Evolutionary conservation across 2,329 filamentous ascomycete species (phyloP), one percentile per base, ranked within the genome.

Genomic region (Parasarocladium wereldwijsianum): DNA sequence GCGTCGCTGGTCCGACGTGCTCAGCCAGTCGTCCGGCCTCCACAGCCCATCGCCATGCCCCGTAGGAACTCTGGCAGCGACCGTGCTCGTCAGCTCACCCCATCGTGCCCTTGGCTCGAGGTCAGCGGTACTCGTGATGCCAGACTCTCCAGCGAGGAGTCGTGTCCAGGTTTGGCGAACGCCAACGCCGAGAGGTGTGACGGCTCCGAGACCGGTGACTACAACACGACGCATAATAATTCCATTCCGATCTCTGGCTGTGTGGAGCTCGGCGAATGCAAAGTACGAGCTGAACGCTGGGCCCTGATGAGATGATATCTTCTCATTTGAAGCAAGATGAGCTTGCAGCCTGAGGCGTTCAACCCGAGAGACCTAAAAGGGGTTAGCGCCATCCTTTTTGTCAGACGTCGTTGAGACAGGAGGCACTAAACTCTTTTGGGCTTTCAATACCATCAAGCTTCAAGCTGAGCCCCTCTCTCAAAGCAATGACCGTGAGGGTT

Each of bases 171-270:
- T 82, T 33, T 62, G 71, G 40, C 70, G 72, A 38, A 80, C 65
- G 37, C 85, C 84, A 34, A 92, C 73, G 37, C 82, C 86, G 16
- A 94, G 62, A 34, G 86, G 86, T 40, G 81, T 84, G 43, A 90
- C 68, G 48, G 79, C 80, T 37, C 83, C 82, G 29, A 90, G 62
- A 46, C 83, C 82, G 31, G 83, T 90, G 49, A 90, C 76, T 44
- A 87, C 83, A 43, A 90, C 82, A 43, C 81, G 73, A 48, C 74
- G 67, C 64, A 74, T 73, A 12, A 17, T 15, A 17, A 14, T 20
- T 39, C 44, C 54, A 41, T 34, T 56, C 47, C 55, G 60, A 66
- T 61, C n/a, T n/a, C n/a, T n/a, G n/a, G n/a, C n/a, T n/a, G n/a
- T n/a, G n/a, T n/a, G n/a, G n/a, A n/a, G n/a, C n/a, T n/a, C n/a